Percentiles rank a stretch among this genome's conserved stretches.
These are phyloP conservation scores for Cotoneaster glaucophyllus DNA, from an alignment of 306 rosid species.

Conservation along the genomic window DNA sequence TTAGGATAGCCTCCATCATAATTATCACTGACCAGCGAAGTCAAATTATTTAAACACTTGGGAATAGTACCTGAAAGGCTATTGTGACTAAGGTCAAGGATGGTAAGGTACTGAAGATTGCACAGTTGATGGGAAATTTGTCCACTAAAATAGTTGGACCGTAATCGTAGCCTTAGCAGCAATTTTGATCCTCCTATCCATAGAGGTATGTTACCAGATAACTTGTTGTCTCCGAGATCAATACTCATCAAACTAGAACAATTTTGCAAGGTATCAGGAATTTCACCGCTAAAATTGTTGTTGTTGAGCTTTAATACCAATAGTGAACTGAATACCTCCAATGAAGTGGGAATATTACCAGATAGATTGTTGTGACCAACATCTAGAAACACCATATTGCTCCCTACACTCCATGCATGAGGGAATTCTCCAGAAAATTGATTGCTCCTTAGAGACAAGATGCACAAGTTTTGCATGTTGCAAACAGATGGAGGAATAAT, in stretches of 20 bases:
- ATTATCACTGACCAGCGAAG: not conserved
- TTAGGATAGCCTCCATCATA: not conserved
- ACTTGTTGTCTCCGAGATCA: not conserved
- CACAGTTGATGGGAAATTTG: not conserved
- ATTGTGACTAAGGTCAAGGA: not conserved
- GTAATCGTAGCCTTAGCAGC: not conserved
- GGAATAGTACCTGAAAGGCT: not conserved
- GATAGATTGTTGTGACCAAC: not conserved
- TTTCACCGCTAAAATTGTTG: not conserved
- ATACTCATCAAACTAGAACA: rapidly evolving
- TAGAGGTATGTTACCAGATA: not conserved
- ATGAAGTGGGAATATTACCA: not conserved
- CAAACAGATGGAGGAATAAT: not conserved
- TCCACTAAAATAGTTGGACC: not conserved
- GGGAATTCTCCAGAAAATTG: not conserved
- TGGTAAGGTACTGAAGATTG: not conserved
- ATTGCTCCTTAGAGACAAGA: not conserved
- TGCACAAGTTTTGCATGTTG: rapidly evolving
- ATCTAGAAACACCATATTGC: not conserved
- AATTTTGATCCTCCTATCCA: not conserved
- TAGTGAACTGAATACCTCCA: not conserved
- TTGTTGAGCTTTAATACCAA: not conserved
- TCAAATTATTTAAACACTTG: not conserved
- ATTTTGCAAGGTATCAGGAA: not conserved
- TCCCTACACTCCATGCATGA: not conserved